Conservation (phyloP, 345 rosid genomes). For the Camelina sativa region DNA sequence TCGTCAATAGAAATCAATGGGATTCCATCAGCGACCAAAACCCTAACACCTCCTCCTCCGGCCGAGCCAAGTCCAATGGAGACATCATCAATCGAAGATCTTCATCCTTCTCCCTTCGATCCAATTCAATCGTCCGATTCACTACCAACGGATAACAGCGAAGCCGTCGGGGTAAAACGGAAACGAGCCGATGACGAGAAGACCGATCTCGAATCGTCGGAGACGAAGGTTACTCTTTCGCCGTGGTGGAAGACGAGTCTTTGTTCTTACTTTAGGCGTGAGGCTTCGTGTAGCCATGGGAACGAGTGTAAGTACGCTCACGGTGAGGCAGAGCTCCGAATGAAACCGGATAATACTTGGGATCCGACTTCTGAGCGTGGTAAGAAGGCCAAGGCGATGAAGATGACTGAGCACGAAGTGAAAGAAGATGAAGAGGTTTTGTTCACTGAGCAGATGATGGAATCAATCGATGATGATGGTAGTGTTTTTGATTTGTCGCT, state of each 20-base stretch:
- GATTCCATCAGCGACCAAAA: neutral
- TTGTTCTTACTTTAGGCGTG: conserved; percentile 82
- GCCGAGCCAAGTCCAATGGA: neutral
- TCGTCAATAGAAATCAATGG: neutral
- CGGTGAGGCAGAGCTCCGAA: conserved; percentile 83
- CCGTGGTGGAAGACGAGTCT: conserved; percentile 76
- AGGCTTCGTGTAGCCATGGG: conserved; percentile 73
- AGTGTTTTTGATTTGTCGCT: conserved; percentile 49
- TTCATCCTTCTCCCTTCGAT: conserved; percentile 29
- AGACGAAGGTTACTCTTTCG: conserved; percentile 44
- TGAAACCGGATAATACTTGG: conserved; percentile 84
- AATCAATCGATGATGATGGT: conserved; percentile 45
- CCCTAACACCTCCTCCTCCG: neutral
- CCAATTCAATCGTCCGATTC: conserved; percentile 38
- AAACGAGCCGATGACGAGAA: conserved; percentile 55
- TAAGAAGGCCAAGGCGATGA: conserved; percentile 54
- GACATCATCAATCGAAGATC: neutral
- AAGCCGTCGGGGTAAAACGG: conserved; percentile 65
- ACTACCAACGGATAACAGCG: conserved; percentile 33
- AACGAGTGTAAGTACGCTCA: conserved; percentile 80
- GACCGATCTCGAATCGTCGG: conserved; percentile 25
- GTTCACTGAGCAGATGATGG: conserved; percentile 68
- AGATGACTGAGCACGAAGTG: conserved; percentile 43
- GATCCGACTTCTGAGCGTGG: conserved; percentile 93
- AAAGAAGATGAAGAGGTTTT: conserved; percentile 48